Conservation (phyloP, 306 rosid genomes). For the Acacia melanoxylon region DNA sequence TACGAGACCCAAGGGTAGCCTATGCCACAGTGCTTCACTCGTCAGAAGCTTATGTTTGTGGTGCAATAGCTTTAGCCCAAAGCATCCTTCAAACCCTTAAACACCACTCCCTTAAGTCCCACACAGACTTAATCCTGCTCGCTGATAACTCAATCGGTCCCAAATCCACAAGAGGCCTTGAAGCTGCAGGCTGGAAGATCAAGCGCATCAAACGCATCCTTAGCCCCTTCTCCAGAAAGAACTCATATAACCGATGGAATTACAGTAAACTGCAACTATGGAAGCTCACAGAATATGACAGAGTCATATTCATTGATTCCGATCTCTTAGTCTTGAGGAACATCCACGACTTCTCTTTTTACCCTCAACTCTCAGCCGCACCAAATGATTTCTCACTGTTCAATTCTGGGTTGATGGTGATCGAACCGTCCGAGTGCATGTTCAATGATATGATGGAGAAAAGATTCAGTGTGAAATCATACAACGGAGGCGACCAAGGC, state of each 20-base stretch:
- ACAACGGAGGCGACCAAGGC: constrained; percentile 80
- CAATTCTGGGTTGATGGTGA: constrained; percentile 66
- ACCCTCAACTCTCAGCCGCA: constrained; percentile 60
- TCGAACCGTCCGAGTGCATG: constrained; percentile 67
- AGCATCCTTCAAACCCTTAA: constrained; percentile 50
- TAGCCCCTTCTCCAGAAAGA: constrained; percentile 50
- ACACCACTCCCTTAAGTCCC: constrained; percentile 42
- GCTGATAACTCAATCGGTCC: constrained; percentile 59
- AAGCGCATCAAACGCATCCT: constrained; percentile 47
- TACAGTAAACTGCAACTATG: constrained; percentile 71
- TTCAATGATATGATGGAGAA: constrained; percentile 46
- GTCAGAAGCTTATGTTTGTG: constrained; percentile 76
- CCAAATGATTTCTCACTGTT: constrained; percentile 43
- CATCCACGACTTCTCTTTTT: constrained; percentile 44
- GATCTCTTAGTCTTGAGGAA: constrained; percentile 50
- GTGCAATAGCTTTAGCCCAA: constrained; percentile 76
- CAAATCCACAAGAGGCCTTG: constrained; percentile 42
- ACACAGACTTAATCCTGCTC: constrained; percentile 59
- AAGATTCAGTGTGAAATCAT: constrained; percentile 43
- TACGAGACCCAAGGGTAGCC: constrained; percentile 35
- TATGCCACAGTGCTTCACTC: constrained; percentile 73
- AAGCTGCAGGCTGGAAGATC: constrained; percentile 62
- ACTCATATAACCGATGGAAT: constrained; percentile 71
- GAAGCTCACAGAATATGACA: constrained; percentile 55
- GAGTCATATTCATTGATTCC: constrained; percentile 63